These are phyloP conservation scores for Ophiostoma angusticollis DNA, from an alignment of 2,329 filamentous ascomycete species.

Conservation along the genomic window DNA sequence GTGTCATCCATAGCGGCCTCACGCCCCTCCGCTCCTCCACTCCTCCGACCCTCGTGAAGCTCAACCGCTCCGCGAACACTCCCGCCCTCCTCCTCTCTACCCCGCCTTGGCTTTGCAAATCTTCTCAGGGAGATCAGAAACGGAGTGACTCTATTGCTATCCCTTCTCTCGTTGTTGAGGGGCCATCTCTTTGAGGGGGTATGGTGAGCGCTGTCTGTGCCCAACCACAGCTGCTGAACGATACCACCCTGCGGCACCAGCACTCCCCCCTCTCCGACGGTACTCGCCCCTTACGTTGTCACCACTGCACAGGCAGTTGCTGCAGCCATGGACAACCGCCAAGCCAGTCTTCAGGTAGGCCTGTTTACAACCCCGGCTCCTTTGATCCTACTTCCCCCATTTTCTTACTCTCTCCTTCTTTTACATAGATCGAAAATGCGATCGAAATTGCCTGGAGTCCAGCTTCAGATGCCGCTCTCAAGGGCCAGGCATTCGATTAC, in stretches of 20 bases:
- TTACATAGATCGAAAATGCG: conserved; percentile 70
- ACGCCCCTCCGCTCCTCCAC: background rate
- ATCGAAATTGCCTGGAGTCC: conserved; percentile 90
- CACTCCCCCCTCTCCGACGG: too few relatives aligned
- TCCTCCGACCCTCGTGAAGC: too few relatives aligned
- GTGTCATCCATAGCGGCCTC: conserved; percentile 11
- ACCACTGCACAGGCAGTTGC: background rate
- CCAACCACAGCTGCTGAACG: too few relatives aligned
- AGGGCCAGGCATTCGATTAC: conserved; percentile 72
- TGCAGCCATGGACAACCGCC: conserved; percentile 7
- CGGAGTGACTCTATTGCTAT: too few relatives aligned
- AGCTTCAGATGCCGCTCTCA: conserved; percentile 58
- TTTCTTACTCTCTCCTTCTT: background rate
- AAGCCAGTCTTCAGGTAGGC: conserved; percentile 8
- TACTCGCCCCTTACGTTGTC: too few relatives aligned
- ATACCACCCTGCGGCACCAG: too few relatives aligned
- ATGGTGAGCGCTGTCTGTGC: too few relatives aligned
- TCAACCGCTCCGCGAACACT: too few relatives aligned
- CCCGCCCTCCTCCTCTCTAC: background rate
- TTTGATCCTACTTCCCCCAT: background rate
- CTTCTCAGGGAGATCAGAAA: too few relatives aligned
- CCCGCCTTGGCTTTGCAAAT: too few relatives aligned
- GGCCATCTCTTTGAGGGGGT: too few relatives aligned
- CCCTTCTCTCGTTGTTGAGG: too few relatives aligned
- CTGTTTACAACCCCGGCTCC: background rate